Base-by-base conservation (phyloP, 2,329 filamentous ascomycete species). In the Fusarium brevicatenulatum region DNA sequence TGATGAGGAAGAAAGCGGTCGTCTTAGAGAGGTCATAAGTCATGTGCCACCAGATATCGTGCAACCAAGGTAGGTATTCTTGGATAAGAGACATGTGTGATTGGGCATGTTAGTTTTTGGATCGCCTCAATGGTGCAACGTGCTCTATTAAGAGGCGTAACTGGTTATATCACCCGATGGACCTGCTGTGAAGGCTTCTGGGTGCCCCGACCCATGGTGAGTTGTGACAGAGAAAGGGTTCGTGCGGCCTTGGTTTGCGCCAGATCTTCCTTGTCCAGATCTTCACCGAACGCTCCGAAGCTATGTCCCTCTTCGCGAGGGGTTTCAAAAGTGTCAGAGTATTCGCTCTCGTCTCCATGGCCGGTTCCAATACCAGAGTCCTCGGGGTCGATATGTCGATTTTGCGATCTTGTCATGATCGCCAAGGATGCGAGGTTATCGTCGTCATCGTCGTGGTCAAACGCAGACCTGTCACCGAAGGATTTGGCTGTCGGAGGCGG, bases 191-290 rank as follows among this genome's bases (percentile, higher is more conserved):
- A 70, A 53, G 72, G 64, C 37, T 62, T 68, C 44, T 73, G 71
- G 21, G 71, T 53, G 54, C 62, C 66, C 50, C 70, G 76, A 18
- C 68, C 82, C 73, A 88, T 81, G 2, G 89, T 91, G 74, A 91
- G 79, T 77, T 90, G 88, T 67, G 89, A 89, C 16, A 92, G 83
- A 34, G 89, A 93, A 76, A 94, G 85, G 47, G 90, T 91, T 71
- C 89, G 88, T 28, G 89, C 89, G 3, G 90, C 89, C 78, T 84
- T 89, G 70, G 87, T 87, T 56, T 82, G 80, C 50, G 79, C 81
- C 25, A 80, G 75, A 15, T 81, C 80, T 55, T 83, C 81, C 25
- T 82, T 82, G 32, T 82, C 82, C 69, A 84, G 79, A 76, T 84
- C 84, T 78, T 84, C 85, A 2, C 82, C 83, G 66, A 83, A 85